Base-by-base conservation (phyloP, 371 early-diverging fungal genomes). In the Mortierella sp. region DNA sequence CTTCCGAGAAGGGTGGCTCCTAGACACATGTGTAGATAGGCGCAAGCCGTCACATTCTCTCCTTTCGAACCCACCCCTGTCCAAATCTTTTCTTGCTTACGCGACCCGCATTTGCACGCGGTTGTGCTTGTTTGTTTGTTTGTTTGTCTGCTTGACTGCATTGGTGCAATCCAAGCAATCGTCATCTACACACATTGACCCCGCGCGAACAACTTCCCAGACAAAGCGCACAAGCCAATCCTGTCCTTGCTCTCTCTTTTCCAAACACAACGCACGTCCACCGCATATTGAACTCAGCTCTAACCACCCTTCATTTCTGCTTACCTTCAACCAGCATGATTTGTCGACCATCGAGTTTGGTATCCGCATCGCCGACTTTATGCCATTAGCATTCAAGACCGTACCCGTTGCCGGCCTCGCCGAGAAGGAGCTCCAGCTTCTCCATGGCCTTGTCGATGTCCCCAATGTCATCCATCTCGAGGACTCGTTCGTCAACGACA, bases 311-410 rank as follows among this genome's bases (percentile, higher is more conserved):
- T 46, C 19, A n/a, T n/a, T 72, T 24, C 19, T 46, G 44, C 10
- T 51, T 24, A 51, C 28, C 54, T 34, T 69, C 55, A 67, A 54
- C 13, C 59, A 87, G 83, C 83, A 83, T 69, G 83, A 79, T 46
- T 64, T 87, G 53, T 87, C 88, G 2, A 82, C 82, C 31, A 83
- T 93, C 75, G 92, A 92, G 81, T 91, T 92, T 80, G 93, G 93
- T 46, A 89, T 91, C 77, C 89, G 92, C 71, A 87, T 90, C 37
- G 82, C 88, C 40, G 91, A 91, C 53, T 90, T 88, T 76, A 88
- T 81, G 78, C 90, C 91, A n/a, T 84, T 93, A 37, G 92, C 91
- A 46, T 92, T 93, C 80, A 93, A 93, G 83, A 92, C 92, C 13
- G 91, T 93, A 59, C 83, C 85, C 64, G 87, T 89, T 69, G 83